Evolutionary conservation across 2,329 filamentous ascomycete genomes (phyloP).

Genomic region (Coniochaeta hoffmannii): DNA sequence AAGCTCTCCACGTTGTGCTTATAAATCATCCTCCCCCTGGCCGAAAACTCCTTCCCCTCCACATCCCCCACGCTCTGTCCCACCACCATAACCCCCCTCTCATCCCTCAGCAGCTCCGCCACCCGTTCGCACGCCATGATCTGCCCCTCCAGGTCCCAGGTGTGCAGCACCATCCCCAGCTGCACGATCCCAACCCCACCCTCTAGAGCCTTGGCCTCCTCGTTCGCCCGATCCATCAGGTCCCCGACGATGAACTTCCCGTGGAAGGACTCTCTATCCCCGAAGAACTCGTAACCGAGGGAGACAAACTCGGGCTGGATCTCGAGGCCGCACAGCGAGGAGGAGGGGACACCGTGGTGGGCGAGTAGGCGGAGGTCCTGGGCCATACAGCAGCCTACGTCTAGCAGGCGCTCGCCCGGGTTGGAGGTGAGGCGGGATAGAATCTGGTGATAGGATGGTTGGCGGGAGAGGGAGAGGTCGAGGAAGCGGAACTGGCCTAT

Average conservation of each 20-base stretch:
- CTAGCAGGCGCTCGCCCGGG: conserved; percentile 6
- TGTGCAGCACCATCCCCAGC: conserved; percentile 17
- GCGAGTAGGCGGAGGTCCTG: conserved; percentile 11
- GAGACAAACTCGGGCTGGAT: conserved; percentile 4
- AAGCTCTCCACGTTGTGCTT: conserved; percentile 20
- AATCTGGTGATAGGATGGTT: conserved; percentile 4
- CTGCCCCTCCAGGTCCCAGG: conserved; percentile 17
- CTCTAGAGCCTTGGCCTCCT: not conserved
- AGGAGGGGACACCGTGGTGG: conserved; percentile 5
- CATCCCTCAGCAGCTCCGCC: conserved; percentile 17
- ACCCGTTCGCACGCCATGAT: conserved; percentile 13
- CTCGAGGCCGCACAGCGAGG: conserved; percentile 6
- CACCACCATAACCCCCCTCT: conserved; percentile 21
- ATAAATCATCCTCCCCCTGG: conserved; percentile 14
- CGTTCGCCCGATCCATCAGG: conserved; percentile 4
- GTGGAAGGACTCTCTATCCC: conserved; percentile 5
- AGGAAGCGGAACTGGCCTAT: conserved; percentile 11
- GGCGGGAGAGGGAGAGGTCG: conserved; percentile 5
- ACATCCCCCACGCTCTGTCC: conserved; percentile 18
- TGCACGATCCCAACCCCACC: conserved; percentile 13
- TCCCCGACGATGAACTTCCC: conserved; percentile 7
- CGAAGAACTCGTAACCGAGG: conserved; percentile 6
- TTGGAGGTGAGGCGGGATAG: not conserved
- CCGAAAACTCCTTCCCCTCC: conserved; percentile 6
- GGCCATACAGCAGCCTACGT: conserved; percentile 9